Evolutionary conservation across 1,139 yeast species (phyloP), one percentile per base, ranked within the genome.

Genomic region (Kodamaea derodonti): DNA sequence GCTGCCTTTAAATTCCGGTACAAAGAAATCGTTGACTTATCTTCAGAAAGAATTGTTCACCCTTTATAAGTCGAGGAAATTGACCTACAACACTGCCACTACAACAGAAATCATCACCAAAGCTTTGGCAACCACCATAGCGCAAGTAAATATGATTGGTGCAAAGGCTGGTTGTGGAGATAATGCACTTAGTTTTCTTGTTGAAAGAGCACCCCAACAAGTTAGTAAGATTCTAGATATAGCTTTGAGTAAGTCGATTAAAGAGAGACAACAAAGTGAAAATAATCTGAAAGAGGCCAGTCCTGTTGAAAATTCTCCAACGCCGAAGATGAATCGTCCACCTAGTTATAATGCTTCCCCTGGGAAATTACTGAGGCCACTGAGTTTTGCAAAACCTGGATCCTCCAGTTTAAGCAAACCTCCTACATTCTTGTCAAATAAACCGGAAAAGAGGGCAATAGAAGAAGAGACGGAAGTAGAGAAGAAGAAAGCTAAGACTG

Each of bases 71-170:
- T 83, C 84, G 35, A 66, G 88, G 41, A 80, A 78, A 43, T 71
- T 83, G 45, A 54, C 72, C 2, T 77, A 80, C 43, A 82, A 80
- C 42, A 81, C 84, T 31, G 83, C 79, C 22, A 78, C 84, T 2
- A 83, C 87, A 27, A 83, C 92, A 0, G 85, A 80, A 40, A 78
- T 87, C 37, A 70, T 88, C 47, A 87, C 96, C n/a, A 88, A 84
- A 49, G 96, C 96, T 0, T 69, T 88, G 47, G 95, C 96, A 3
- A 84, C 90, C 62, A 90, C 96, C 0, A 87, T 88, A 42, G 90
- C 95, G 2, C 96, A 84, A 55, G 90, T 84, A 4, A 82, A 84
- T 41, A 85, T 84, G 43, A 90, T 90, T 14, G 95, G 95, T 0
- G 83, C 85, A 45, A 82, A 80, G 48, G 86, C 86, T 23, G 94